These are phyloP conservation scores for Trichoderma sp. DNA, from an alignment of 2,329 filamentous ascomycete species.

Conservation along the genomic window DNA sequence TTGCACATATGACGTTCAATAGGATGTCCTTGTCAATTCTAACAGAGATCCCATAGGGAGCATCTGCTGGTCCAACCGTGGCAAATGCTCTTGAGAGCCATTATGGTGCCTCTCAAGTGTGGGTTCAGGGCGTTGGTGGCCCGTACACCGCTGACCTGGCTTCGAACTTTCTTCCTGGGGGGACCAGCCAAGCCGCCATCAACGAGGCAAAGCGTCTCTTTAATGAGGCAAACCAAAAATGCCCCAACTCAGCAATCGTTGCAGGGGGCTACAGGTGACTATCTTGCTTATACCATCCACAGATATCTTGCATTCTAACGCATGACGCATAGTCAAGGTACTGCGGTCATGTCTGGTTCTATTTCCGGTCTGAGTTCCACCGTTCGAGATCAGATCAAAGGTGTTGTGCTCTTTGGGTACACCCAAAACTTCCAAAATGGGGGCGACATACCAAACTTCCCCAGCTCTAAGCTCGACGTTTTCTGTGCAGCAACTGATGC, in stretches of 20 bases:
- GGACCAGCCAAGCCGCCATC: background rate
- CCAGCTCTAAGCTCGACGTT: background rate
- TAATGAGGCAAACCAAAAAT: background rate
- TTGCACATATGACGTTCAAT: background rate
- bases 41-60: background rate
- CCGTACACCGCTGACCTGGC: background rate
- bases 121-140: background rate
- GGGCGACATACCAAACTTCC: background rate
- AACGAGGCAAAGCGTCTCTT: background rate
- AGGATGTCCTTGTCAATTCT: background rate
- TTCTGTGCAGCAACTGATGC: background rate
- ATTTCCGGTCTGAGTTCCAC: background rate
- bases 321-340: background rate
- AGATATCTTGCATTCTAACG: background rate
- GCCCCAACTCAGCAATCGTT: background rate
- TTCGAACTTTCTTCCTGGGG: background rate
- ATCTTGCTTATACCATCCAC: background rate
- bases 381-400: background rate
- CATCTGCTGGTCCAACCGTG: background rate
- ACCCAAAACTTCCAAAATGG: background rate
- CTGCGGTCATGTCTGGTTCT: background rate
- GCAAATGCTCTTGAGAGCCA: background rate
- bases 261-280: background rate
- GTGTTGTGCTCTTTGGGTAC: background rate
- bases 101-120: background rate